Evolutionary conservation across 2,329 filamentous ascomycete species (phyloP), one percentile per base, ranked within the genome.

Genomic region (Myriangium duriaei): DNA sequence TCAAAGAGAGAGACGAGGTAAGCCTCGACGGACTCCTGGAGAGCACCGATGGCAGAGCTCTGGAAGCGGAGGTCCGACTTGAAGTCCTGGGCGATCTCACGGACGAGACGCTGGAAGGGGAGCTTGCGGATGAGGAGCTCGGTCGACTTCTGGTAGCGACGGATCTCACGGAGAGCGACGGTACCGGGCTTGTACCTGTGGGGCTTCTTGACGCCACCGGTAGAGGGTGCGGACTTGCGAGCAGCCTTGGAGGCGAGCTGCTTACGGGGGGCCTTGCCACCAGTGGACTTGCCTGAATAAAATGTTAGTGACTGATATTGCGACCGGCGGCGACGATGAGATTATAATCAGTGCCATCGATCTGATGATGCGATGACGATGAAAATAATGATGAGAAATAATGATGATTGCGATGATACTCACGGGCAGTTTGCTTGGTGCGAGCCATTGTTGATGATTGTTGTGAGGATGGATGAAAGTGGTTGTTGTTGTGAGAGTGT

Each of bases 231-330:
- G 56, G 81, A 86, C 80, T 98, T 98, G 72, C 91, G 87, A 59
- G 91, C 88, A 52, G 88, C 91, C 83, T 95, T 95, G 74, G 87
- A 94, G 56, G 88, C 88, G 60, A 96, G 86, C 78, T 95, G 87
- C 84, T 98, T 98, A 68, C 74, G 72, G 53, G 74, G 74, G 58
- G 74, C 74, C 67, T 79, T 79, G 70, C 74, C 74, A 76, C 74
- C 74, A 62, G 74, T 77, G 61, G 72, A 76, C 69, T 94, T 81
- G 65, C 76, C 74, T 76, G 57, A 62, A 43, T 42, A 43, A 43
- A 42, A 44, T 52, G 57, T 64, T 52, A 59, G 54, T 41, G 16
- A 32, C n/a, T 41, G 40, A 30, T 44, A 15, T 40, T 45, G 37
- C 38, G 33, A 41, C 41, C 38, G 42, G 42, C 38, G 30, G 36